A percentile compares a stretch with the other conserved stretches of the same genome.
These are phyloP conservation scores for Microsporum audouinii DNA, from an alignment of 2,329 filamentous ascomycete species.

Conservation along the genomic window DNA sequence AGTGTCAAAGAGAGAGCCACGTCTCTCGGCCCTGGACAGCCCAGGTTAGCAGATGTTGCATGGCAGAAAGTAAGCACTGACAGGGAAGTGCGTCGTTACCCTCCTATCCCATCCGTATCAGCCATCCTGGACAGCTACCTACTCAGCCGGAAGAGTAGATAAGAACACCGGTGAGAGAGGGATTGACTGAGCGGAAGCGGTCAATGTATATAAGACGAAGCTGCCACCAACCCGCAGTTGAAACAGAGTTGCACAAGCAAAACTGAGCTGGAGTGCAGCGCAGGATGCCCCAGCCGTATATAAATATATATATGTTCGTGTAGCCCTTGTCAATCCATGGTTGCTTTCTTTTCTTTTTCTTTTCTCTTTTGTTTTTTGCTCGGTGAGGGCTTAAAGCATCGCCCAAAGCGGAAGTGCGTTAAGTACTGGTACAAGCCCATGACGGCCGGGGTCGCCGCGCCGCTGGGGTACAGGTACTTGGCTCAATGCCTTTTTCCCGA, in stretches of 20 bases:
- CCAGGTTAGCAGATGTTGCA: background rate
- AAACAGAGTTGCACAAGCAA: background rate
- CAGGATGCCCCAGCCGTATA: background rate
- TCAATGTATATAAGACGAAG: background rate
- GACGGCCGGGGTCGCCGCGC: background rate
- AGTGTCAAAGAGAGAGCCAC: slow-evolving; percentile 11
- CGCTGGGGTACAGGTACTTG: background rate
- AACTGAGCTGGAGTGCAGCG: background rate
- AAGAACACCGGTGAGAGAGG: background rate
- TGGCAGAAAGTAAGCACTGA: background rate
- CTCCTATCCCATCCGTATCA: background rate
- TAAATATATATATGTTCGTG: background rate
- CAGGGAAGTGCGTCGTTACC: background rate
- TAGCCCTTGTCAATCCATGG: background rate
- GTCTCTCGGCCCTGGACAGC: slow-evolving; percentile 5
- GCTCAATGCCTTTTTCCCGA: background rate
- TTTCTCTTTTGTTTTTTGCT: background rate
- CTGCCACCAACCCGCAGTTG: background rate
- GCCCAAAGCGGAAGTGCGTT: background rate
- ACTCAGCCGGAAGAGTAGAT: background rate
- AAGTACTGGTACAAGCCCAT: background rate
- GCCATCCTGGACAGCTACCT: background rate
- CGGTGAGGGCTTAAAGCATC: background rate
- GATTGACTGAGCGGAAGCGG: background rate
- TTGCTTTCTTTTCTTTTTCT: no score